Evolutionary conservation across 768 basidiomycete species (phyloP).

Genomic region (Rhodosporidiobolus odoratus): DNA sequence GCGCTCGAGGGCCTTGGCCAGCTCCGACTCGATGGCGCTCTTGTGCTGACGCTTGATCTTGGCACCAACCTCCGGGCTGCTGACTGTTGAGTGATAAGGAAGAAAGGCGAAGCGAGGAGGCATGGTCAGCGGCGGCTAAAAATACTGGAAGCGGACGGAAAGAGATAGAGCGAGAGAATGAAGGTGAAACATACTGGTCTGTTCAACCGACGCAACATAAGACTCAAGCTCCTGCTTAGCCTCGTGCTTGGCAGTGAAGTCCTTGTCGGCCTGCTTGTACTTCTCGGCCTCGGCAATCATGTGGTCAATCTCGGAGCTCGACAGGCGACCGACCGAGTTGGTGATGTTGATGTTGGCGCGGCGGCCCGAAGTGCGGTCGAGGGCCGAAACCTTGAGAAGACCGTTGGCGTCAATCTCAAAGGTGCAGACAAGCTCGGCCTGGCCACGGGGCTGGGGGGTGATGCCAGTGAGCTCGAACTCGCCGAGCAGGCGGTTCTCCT

Average conservation of each 20-base stretch:
- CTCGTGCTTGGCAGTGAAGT: constrained; percentile 96
- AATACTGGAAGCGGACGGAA: neutral
- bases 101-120: neutral
- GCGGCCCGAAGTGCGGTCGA: constrained; percentile 97
- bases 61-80: neutral
- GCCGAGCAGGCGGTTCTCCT: constrained; percentile 96
- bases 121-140: too few relatives aligned
- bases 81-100: neutral
- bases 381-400: constrained; percentile 95
- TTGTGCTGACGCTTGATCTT: constrained; percentile 91
- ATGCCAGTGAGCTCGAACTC: constrained; percentile 99
- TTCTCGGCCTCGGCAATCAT: constrained; percentile 99
- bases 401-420: constrained; percentile 99
- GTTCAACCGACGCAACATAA: constrained; percentile 94
- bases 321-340: constrained; percentile 98
- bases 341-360: constrained; percentile 74
- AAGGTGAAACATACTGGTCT: constrained; percentile 63
- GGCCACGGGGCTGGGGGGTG: constrained; percentile 97
- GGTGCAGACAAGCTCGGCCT: constrained; percentile 98
- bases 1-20: constrained; percentile 96
- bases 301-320: constrained; percentile 95
- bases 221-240: constrained; percentile 97
- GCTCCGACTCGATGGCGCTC: constrained; percentile 89
- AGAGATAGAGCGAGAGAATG: constrained; percentile 65
- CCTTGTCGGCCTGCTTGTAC: constrained; percentile 86